phyloP scores from a whole-genome alignment of 2,329 filamentous ascomycete genomes.

The Westerdykella ornata region DNA sequence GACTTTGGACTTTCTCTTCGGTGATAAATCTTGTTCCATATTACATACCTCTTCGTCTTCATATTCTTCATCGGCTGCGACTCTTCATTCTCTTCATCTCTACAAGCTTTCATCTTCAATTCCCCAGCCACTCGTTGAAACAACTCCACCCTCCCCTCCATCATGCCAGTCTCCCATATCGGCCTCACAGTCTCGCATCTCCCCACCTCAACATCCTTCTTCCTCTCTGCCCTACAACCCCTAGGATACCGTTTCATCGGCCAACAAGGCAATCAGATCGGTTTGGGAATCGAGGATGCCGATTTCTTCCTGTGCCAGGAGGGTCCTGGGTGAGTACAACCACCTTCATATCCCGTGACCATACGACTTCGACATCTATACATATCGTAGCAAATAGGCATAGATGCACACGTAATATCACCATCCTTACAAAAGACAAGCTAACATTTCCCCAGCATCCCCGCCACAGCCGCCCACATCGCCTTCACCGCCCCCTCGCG shows the following conservation, averaged over 20 bases:
- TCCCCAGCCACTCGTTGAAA: background rate
- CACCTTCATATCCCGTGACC: too few species aligned
- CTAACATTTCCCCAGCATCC: slow-evolving; percentile 31
- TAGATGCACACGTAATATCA: background rate
- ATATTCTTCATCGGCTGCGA: slow-evolving; percentile 8
- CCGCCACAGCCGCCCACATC: slow-evolving; percentile 53
- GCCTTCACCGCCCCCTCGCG: slow-evolving; percentile 63
- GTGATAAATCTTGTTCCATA: slow-evolving; percentile 4
- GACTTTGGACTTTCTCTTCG: too few species aligned
- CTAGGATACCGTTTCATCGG: slow-evolving; percentile 68
- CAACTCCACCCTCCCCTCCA: slow-evolving; percentile 11
- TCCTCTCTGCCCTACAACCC: slow-evolving; percentile 69
- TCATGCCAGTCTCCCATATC: slow-evolving; percentile 57
- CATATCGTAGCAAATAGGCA: slow-evolving; percentile 2
- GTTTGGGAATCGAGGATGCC: slow-evolving; percentile 53
- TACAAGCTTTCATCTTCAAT: slow-evolving; percentile 1
- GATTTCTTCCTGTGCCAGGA: slow-evolving; percentile 61
- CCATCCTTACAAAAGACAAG: slow-evolving; percentile 5
- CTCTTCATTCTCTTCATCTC: background rate
- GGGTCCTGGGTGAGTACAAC: slow-evolving; percentile 47
- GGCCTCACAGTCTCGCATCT: slow-evolving; percentile 68
- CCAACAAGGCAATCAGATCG: slow-evolving; percentile 54
- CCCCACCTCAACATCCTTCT: slow-evolving; percentile 75
- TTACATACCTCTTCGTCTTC: slow-evolving; percentile 9
- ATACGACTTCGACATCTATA: background rate